Percentiles rank a stretch among this genome's conserved stretches.
Conservation (phyloP, 306 rosid species). For the Rubus idaeus region DNA sequence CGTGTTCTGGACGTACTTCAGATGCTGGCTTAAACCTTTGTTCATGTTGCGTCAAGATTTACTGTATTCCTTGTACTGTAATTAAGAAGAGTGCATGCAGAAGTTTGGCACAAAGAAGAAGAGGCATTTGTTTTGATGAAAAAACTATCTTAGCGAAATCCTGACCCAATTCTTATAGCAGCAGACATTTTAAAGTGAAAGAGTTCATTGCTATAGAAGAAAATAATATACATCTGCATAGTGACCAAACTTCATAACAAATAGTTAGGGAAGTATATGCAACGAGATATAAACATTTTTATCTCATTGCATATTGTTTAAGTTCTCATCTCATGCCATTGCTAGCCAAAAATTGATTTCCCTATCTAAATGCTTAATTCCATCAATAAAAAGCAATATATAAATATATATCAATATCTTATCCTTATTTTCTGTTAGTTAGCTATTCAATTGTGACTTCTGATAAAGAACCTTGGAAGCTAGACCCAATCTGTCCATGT, state of each 20-base stretch:
- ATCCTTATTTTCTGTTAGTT: slow-evolving; percentile 23
- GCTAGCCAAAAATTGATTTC: slow-evolving; percentile 11
- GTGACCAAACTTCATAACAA: background rate
- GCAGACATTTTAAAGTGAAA: background rate
- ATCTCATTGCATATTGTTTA: background rate
- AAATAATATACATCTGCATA: background rate
- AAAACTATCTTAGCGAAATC: background rate
- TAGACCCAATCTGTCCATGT: slow-evolving; percentile 45
- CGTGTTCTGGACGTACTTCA: background rate
- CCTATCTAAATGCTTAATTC: slow-evolving; percentile 6
- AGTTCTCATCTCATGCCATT: slow-evolving; percentile 3
- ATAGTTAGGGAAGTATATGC: background rate
- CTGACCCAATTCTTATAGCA: background rate
- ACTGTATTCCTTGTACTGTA: background rate
- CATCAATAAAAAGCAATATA: slow-evolving; percentile 12
- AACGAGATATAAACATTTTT: background rate
- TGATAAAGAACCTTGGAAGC: slow-evolving; percentile 52
- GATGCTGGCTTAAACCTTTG: background rate
- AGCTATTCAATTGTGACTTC: slow-evolving; percentile 62
- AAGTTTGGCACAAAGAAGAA: background rate
- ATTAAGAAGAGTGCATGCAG: background rate
- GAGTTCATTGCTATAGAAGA: background rate
- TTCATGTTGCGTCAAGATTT: background rate
- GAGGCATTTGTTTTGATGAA: background rate
- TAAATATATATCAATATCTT: background rate